Evolutionary conservation across 2,329 filamentous ascomycete genomes (phyloP).

Genomic region (Cytospora chrysosperma): DNA sequence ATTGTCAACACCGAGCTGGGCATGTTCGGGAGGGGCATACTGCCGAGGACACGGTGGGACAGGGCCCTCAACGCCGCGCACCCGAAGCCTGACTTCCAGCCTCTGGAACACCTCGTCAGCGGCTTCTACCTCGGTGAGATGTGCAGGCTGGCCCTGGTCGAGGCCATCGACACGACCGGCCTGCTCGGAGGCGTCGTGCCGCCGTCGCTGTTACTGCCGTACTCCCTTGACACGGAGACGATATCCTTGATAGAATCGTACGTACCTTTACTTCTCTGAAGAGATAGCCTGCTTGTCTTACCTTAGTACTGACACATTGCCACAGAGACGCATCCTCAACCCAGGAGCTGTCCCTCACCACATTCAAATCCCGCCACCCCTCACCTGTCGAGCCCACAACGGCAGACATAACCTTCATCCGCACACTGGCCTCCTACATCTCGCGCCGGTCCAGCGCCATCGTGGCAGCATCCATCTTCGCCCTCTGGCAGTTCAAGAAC

Average conservation of each 20-base stretch:
- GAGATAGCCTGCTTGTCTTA: too few relatives aligned
- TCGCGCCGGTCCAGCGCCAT: conserved; percentile 59
- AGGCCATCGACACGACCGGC: conserved; percentile 55
- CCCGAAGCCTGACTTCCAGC: conserved; percentile 59
- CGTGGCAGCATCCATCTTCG: conserved; percentile 57
- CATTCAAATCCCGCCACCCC: conserved; percentile 53
- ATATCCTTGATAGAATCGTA: conserved; percentile 59
- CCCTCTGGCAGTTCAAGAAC: conserved; percentile 55
- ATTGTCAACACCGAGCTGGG: conserved; percentile 67
- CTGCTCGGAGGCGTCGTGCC: conserved; percentile 58
- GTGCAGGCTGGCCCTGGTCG: conserved; percentile 55
- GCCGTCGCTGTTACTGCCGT: conserved; percentile 49
- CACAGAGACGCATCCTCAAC: conserved; percentile 45
- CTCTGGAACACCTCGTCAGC: conserved; percentile 61
- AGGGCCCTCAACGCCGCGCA: conserved; percentile 50
- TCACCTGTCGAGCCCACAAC: conserved; percentile 40
- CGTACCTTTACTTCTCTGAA: too few relatives aligned
- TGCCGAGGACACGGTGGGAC: conserved; percentile 64
- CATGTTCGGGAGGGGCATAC: conserved; percentile 61
- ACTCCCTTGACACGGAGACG: conserved; percentile 61
- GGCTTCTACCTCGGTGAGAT: conserved; percentile 69
- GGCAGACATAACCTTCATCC: conserved; percentile 52
- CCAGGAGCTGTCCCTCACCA: conserved; percentile 43
- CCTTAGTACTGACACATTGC: not conserved
- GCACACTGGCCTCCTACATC: conserved; percentile 53